Conservation (phyloP, 2,329 filamentous ascomycete species). For the Xylaria sp. region DNA sequence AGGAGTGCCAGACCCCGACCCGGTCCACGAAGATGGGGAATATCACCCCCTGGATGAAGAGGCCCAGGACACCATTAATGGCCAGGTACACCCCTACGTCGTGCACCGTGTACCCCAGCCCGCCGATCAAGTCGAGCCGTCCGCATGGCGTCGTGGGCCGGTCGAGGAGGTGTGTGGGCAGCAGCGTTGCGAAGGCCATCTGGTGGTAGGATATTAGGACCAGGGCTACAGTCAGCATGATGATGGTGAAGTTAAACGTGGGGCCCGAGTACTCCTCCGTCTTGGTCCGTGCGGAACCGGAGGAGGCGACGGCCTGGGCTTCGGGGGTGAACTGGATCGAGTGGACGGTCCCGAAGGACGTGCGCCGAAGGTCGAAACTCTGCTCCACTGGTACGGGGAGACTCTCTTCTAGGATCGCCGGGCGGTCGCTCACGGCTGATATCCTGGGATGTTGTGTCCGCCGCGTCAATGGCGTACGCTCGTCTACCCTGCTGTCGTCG, state of each 20-base stretch:
- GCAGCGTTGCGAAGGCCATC: constrained; percentile 57
- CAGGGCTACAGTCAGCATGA: constrained; percentile 56
- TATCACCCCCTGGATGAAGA: constrained; percentile 77
- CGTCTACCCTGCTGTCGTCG: constrained; percentile 46
- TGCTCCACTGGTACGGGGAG: constrained; percentile 51
- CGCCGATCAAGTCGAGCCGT: constrained; percentile 63
- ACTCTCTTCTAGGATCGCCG: constrained; percentile 51
- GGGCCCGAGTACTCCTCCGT: constrained; percentile 43
- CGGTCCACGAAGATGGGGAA: constrained; percentile 73
- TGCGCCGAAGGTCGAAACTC: constrained; percentile 52
- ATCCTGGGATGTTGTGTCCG: constrained; percentile 32
- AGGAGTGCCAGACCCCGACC: constrained; percentile 74
- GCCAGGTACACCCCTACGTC: constrained; percentile 76
- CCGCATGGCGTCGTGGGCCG: constrained; percentile 46
- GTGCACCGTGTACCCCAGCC: constrained; percentile 73
- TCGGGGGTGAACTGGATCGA: constrained; percentile 52
- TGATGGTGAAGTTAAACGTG: constrained; percentile 54
- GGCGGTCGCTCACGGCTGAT: constrained; percentile 42
- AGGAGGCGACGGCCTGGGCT: constrained; percentile 18
- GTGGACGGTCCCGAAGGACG: constrained; percentile 57
- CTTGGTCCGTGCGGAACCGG: constrained; percentile 22
- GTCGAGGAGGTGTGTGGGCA: constrained; percentile 58
- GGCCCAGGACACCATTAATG: constrained; percentile 76
- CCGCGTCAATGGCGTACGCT: constrained; percentile 45
- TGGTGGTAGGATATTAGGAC: constrained; percentile 59